Base-by-base conservation (phyloP, 1,139 yeast species). In the Candida sp. region DNA sequence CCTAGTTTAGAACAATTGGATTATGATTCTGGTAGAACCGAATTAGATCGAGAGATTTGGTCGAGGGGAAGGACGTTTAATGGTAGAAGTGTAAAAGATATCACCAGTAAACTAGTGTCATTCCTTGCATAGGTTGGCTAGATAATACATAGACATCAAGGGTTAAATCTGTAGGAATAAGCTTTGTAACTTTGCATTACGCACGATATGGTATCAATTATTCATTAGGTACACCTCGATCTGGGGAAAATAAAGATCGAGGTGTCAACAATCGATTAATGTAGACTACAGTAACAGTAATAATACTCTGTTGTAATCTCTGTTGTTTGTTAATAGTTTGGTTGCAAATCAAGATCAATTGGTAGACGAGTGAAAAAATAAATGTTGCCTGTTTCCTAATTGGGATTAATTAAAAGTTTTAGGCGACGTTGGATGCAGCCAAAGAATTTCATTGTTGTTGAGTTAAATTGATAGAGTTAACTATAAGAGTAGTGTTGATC, bases 21-120 rank as follows among this genome's bases (percentile, higher is more conserved):
- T 59, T 72, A 85, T 51, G 95, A 86, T 57, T 76, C 87, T 0
- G 95, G 95, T 2, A 73, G 95, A 54, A 75, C 90, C 41, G 95
- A 86, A 55, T 77, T 81, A 64, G 89, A 83, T 57, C 62, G 84
- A 40, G 79, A 77, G 49, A 78, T 82, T 35, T 82, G 88, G 88
- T 86, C 82, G 52, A 87, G 84, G 40, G 85, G 82, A 21, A 60
- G 68, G 46, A 76, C 71, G 40, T 72, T 70, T 48, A 70, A 72
- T 47, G 57, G 58, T 22, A 55, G 62, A 40, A 69, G 61, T 44
- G 38, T 67, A 35, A 68, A 66, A 45, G 77, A 70, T 30, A 62
- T 70, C n/a, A 46, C 64, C 11, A 58, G 56, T 36, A 71, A 70
- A 52, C 56, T 67, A 55, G 45, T 63, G 2, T 64, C 75, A 6